Percentiles rank a stretch among this genome's conserved stretches.
phyloP scores from a whole-genome alignment of 352 stramenopile species.

The Phytophthora cactorum region DNA sequence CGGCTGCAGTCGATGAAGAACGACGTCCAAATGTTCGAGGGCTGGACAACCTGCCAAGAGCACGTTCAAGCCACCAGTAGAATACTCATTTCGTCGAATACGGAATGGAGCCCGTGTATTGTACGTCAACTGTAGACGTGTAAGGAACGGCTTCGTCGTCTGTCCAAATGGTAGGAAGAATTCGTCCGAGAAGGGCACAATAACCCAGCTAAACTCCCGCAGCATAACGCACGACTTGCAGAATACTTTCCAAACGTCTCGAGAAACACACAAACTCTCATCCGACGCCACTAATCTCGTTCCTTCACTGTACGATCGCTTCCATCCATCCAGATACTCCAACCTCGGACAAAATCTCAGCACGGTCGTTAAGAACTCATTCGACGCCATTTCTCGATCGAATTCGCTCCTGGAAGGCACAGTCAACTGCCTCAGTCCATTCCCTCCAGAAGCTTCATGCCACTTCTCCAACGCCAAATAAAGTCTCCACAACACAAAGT shows the following conservation, averaged over 20 bases:
- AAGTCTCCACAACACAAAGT: slow-evolving; percentile 48
- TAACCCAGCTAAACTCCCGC: slow-evolving; percentile 73
- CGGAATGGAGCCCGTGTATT: slow-evolving; percentile 56
- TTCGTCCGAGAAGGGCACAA: slow-evolving; percentile 68
- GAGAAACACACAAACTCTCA: slow-evolving; percentile 42
- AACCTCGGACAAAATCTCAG: slow-evolving; percentile 48
- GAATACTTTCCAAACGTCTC: slow-evolving; percentile 52
- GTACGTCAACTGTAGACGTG: slow-evolving; percentile 55
- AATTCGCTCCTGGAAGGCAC: slow-evolving; percentile 41
- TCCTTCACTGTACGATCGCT: slow-evolving; percentile 54
- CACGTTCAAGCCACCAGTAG: slow-evolving; percentile 45
- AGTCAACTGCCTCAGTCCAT: slow-evolving; percentile 40
- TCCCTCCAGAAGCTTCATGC: slow-evolving; percentile 26
- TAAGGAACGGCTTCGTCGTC: slow-evolving; percentile 41
- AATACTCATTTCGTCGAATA: slow-evolving; percentile 59
- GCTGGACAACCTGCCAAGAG: slow-evolving; percentile 38
- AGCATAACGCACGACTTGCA: slow-evolving; percentile 45
- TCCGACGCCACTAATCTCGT: slow-evolving; percentile 42
- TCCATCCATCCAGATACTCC: slow-evolving; percentile 76
- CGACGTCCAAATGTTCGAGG: slow-evolving; percentile 48
- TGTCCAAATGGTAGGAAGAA: slow-evolving; percentile 69
- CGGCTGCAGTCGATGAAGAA: slow-evolving; percentile 54
- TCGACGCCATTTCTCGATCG: slow-evolving; percentile 42
- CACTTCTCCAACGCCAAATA: slow-evolving; percentile 41
- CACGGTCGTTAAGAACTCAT: slow-evolving; percentile 41